Percentiles rank a stretch among this genome's conserved stretches.
phyloP scores from a whole-genome alignment of 2,329 filamentous ascomycete genomes.

The Dactylellina haptotyla region DNA sequence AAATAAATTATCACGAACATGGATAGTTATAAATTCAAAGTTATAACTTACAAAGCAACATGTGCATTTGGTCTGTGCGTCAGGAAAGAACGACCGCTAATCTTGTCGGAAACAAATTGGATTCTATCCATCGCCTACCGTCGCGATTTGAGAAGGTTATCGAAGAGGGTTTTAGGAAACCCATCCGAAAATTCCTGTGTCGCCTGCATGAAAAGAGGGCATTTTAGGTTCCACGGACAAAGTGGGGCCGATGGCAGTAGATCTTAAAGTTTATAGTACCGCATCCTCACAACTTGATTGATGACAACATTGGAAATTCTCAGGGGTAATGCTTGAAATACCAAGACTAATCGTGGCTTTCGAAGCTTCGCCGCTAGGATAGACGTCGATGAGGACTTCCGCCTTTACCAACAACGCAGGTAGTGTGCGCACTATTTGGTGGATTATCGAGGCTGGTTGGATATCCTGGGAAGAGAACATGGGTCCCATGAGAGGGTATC shows the following conservation, averaged over 20 bases:
- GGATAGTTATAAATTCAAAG: background rate
- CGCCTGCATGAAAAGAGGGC: background rate
- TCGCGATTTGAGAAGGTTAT: background rate
- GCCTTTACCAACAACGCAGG: background rate
- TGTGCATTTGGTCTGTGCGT: no score
- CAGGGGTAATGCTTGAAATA: constrained; percentile 14
- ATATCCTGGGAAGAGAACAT: no score
- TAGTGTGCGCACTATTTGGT: background rate
- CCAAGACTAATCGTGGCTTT: background rate
- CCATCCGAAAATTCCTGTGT: constrained; percentile 28
- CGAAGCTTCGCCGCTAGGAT: no score
- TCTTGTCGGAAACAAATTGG: background rate
- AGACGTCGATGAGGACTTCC: background rate
- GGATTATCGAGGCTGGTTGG: background rate
- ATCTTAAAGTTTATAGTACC: background rate
- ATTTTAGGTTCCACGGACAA: constrained; percentile 12
- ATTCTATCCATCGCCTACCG: constrained; percentile 1
- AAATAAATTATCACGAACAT: background rate
- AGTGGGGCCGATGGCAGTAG: constrained; percentile 30
- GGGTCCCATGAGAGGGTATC: no score
- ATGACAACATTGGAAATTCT: background rate
- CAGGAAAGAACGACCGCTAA: no score
- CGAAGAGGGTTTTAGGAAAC: constrained; percentile 9
- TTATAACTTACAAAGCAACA: no score
- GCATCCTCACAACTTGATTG: background rate